phyloP scores from a whole-genome alignment of 306 rosid species.

The Amphicarpaea edgeworthii region DNA sequence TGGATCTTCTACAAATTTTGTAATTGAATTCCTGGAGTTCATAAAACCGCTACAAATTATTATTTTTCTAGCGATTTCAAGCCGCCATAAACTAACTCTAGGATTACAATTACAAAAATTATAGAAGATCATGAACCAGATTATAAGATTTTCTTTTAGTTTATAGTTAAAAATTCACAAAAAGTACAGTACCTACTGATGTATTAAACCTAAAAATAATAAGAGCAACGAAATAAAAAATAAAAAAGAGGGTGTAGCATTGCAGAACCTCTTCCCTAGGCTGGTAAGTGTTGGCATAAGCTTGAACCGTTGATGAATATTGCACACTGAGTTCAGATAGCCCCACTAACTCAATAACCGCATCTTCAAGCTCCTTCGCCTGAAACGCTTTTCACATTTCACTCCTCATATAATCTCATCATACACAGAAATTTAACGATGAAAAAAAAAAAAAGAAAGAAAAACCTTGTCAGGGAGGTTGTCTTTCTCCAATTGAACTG shows the following conservation, averaged over 20 bases:
- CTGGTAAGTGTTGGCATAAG: conserved; percentile 63
- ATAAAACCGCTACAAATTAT: too few relatives aligned
- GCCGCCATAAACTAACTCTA: too few relatives aligned
- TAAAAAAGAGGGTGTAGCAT: conserved; percentile 40
- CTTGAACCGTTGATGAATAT: conserved; percentile 69
- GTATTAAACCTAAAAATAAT: not conserved
- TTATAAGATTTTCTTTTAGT: too few relatives aligned
- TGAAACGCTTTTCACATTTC: conserved; percentile 40
- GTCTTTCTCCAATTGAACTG: conserved; percentile 78
- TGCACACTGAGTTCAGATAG: conserved; percentile 59
- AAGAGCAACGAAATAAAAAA: too few relatives aligned
- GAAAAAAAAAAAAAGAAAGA: conserved; percentile 13
- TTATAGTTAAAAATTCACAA: too few relatives aligned
- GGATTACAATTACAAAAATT: too few relatives aligned
- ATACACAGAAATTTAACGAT: not conserved
- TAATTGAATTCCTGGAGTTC: too few relatives aligned
- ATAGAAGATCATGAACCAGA: too few relatives aligned
- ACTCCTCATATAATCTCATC: not conserved
- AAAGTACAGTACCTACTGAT: too few relatives aligned
- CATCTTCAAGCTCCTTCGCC: conserved; percentile 86
- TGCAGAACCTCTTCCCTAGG: conserved; percentile 71
- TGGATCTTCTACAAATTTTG: too few relatives aligned
- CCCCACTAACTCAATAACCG: conserved; percentile 61
- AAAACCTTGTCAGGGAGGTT: conserved; percentile 62
- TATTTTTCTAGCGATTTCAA: too few relatives aligned